Percentiles rank a stretch among this genome's conserved stretches.
Evolutionary conservation across 345 rosid species (phyloP).

Genomic region (Cochlearia excelsa): DNA sequence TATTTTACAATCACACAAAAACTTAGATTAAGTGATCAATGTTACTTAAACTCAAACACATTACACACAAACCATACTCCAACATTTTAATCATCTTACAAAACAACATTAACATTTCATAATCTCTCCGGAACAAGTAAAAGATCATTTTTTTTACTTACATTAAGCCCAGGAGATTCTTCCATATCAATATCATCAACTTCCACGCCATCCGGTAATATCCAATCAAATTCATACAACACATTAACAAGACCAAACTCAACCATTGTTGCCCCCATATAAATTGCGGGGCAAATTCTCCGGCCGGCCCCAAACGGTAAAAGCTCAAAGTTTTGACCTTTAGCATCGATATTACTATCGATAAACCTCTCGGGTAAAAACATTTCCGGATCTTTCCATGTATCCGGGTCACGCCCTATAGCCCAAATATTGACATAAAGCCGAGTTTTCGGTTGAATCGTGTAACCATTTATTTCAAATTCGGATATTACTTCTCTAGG

Average conservation of each 20-base stretch:
- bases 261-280: constrained; percentile 32
- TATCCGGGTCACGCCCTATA: constrained; percentile 45
- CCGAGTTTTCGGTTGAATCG: constrained; percentile 34
- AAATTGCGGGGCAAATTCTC: constrained; percentile 44
- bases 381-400: constrained; percentile 41
- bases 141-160: constrained; percentile 33
- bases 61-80: too few species aligned
- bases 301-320: constrained; percentile 49
- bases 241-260: constrained; percentile 46
- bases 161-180: constrained; percentile 35
- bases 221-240: constrained; percentile 44
- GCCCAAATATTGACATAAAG: constrained; percentile 50
- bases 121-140: constrained; percentile 41
- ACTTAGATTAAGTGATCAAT: too few species aligned
- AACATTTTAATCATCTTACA: too few species aligned
- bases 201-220: constrained; percentile 35
- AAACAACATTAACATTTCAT: too few species aligned
- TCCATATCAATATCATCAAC: constrained; percentile 39
- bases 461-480: constrained; percentile 38
- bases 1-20: too few species aligned
- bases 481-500: constrained; percentile 48
- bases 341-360: constrained; percentile 35
- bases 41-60: too few species aligned
- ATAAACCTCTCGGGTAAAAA: constrained; percentile 46
- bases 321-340: constrained; percentile 44